A percentile compares a stretch with the other conserved stretches of the same genome.
These are phyloP conservation scores for Gamsiella multidivaricata DNA, from an alignment of 192 early-diverging fungal species.

Conservation along the genomic window DNA sequence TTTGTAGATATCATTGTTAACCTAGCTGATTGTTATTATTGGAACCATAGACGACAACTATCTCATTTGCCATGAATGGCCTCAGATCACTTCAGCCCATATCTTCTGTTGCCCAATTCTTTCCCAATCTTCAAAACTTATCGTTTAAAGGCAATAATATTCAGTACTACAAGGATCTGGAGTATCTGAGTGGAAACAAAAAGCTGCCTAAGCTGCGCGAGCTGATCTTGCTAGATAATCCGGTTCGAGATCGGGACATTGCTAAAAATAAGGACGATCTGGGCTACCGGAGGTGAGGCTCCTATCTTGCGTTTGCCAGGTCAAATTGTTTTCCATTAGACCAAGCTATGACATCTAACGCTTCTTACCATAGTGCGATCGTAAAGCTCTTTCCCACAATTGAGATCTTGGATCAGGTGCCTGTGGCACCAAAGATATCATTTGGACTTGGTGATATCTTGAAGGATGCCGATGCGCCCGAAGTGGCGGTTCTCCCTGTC, in stretches of 20 bases:
- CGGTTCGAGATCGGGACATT: conserved; percentile 33
- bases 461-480: not conserved
- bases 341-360: not conserved
- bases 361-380: conserved; percentile 20
- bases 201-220: conserved; percentile 46
- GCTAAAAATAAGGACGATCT: conserved; percentile 44
- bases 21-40: not conserved
- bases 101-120: conserved; percentile 29
- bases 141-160: conserved; percentile 61
- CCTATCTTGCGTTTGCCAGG: not conserved
- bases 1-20: not conserved
- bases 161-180: conserved; percentile 36
- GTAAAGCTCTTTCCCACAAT: conserved; percentile 54
- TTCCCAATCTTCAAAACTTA: conserved; percentile 57
- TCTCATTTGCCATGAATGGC: conserved; percentile 55
- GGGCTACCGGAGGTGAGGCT: conserved; percentile 35
- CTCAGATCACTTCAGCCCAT: conserved; percentile 44
- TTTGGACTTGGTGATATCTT: conserved; percentile 37
- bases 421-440: conserved; percentile 42
- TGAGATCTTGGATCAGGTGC: conserved; percentile 43
- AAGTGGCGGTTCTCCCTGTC: conserved; percentile 16
- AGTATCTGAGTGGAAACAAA: conserved; percentile 35
- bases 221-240: conserved; percentile 56
- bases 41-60: conserved; percentile 39
- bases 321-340: too few relatives aligned